Evolutionary conservation across 139 green algal genomes (phyloP).

Genomic region (Pedinophyceae sp.): DNA sequence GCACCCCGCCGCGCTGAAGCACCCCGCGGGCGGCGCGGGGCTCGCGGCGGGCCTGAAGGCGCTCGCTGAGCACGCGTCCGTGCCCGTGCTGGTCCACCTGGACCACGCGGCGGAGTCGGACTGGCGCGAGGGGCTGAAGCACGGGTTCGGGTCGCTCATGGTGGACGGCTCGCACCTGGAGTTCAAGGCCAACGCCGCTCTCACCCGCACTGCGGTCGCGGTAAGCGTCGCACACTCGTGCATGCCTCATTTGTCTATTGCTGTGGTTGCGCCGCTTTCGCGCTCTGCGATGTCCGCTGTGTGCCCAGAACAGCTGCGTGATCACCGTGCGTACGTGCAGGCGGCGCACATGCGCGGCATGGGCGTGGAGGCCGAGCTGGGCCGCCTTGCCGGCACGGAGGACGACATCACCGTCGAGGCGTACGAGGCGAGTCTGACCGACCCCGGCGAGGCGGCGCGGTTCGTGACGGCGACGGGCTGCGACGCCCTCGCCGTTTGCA

Average conservation of each 20-base stretch:
- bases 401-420: conserved; percentile 24
- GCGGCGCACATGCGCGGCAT: conserved; percentile 1
- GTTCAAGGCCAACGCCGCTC: conserved; percentile 1
- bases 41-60: neutral
- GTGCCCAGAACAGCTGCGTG: too few relatives aligned
- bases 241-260: conserved; percentile 4
- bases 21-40: neutral
- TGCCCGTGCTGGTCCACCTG: neutral
- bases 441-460: conserved; percentile 11
- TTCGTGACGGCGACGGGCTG: conserved; percentile 12
- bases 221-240: neutral
- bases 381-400: conserved; percentile 19
- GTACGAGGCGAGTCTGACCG: conserved; percentile 13
- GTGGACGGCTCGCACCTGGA: conserved; percentile 1
- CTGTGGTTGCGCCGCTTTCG: too few relatives aligned
- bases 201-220: neutral
- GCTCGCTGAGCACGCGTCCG: neutral
- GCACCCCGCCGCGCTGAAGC: neutral
- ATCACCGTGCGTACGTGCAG: too few relatives aligned
- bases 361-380: conserved; percentile 21
- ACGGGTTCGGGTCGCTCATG: neutral
- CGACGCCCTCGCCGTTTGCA: conserved; percentile 15
- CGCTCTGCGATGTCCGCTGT: too few relatives aligned
- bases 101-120: neutral
- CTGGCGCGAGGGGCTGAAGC: neutral